These are phyloP conservation scores for Aspergillus neoniger DNA, from an alignment of 2,329 filamentous ascomycete species.

Conservation along the genomic window DNA sequence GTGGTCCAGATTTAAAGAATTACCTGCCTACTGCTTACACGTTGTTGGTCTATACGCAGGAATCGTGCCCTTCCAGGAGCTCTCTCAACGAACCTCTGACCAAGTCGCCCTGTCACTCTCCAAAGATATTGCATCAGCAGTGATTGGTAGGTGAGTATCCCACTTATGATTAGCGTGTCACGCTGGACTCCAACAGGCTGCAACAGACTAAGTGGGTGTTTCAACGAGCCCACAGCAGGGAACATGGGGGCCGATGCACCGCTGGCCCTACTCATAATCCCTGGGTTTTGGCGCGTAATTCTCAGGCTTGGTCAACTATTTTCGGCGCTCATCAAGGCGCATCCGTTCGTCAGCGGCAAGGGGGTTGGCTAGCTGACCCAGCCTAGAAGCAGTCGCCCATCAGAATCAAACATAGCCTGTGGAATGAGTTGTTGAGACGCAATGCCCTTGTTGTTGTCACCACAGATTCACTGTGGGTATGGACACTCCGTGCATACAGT, in stretches of 20 bases:
- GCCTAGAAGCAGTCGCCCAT: neutral
- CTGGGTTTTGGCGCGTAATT: neutral
- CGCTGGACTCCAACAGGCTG: neutral
- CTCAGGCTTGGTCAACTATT: neutral
- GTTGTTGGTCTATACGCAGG: no score
- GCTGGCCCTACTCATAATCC: neutral
- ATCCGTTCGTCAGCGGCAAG: neutral
- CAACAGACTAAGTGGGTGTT: neutral
- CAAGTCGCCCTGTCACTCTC: neutral
- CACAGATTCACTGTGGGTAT: neutral
- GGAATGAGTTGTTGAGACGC: neutral
- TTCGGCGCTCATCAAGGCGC: neutral
- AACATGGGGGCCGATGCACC: neutral
- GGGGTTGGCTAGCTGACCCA: neutral
- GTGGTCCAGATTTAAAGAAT: no score
- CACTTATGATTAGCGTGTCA: neutral
- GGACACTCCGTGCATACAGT: neutral
- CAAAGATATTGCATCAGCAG: neutral
- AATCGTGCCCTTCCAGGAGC: neutral
- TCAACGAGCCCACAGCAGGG: neutral
- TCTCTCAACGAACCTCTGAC: neutral
- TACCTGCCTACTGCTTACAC: no score
- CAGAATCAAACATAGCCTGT: neutral
- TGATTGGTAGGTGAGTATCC: neutral
- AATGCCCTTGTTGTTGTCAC: neutral